A percentile compares a stretch with the other conserved stretches of the same genome.
Evolutionary conservation across 306 rosid species (phyloP).

Genomic region (Lupinus albus): DNA sequence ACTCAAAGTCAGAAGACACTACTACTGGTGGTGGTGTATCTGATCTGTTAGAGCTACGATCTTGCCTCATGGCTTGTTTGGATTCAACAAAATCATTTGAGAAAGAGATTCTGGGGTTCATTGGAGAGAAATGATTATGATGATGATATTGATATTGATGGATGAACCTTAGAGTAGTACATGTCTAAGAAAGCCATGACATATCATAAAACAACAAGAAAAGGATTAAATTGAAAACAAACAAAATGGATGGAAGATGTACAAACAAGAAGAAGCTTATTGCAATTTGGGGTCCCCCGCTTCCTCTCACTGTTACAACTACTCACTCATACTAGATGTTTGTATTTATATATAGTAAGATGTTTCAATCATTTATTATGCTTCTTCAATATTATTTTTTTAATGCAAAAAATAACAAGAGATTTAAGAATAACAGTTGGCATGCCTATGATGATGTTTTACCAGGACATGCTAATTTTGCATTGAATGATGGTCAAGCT

Average conservation of each 20-base stretch:
- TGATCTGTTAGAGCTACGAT: slow-evolving; percentile 53
- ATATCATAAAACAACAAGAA: slow-evolving; percentile 48
- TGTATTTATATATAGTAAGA: slow-evolving; percentile 47
- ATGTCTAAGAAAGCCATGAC: slow-evolving; percentile 84
- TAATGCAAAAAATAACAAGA: no score
- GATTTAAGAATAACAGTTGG: no score
- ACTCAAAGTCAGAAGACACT: slow-evolving; percentile 81
- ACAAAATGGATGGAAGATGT: slow-evolving; percentile 33
- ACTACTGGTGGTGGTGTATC: slow-evolving; percentile 46
- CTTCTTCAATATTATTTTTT: no score
- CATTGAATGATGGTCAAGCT: slow-evolving; percentile 53
- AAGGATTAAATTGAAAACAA: slow-evolving; percentile 24
- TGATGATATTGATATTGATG: slow-evolving; percentile 41
- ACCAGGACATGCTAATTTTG: slow-evolving; percentile 60
- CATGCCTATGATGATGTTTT: slow-evolving; percentile 70
- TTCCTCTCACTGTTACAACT: slow-evolving; percentile 34
- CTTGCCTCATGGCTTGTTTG: slow-evolving; percentile 63
- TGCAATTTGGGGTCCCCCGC: slow-evolving; percentile 52
- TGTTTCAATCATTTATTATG: no score
- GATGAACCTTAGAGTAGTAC: slow-evolving; percentile 64
- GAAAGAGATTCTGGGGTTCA: slow-evolving; percentile 95
- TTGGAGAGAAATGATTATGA: slow-evolving; percentile 45
- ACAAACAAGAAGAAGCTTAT: slow-evolving; percentile 30
- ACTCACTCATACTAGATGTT: slow-evolving; percentile 38
- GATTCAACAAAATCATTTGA: slow-evolving; percentile 85